Conservation (phyloP, 2,329 filamentous ascomycete genomes). For the Dactylonectria macrodidyma region DNA sequence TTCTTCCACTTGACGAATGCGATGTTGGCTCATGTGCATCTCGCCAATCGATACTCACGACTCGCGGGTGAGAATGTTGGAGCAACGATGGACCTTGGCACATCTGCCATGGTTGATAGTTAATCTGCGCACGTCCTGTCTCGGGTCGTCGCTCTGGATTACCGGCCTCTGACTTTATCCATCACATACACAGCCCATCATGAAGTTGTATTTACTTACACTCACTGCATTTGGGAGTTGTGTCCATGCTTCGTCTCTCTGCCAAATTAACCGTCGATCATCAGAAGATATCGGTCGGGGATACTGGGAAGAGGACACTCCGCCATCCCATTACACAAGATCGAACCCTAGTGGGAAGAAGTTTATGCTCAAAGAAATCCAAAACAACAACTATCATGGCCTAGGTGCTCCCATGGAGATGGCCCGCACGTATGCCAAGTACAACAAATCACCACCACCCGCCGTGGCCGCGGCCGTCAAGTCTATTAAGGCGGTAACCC, state of each 20-base stretch:
- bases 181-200: slow-evolving; percentile 13
- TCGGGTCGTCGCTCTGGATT: no score
- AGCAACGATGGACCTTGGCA: neutral
- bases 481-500: neutral
- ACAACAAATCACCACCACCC: slow-evolving; percentile 50
- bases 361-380: slow-evolving; percentile 52
- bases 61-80: neutral
- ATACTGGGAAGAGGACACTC: slow-evolving; percentile 27
- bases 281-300: slow-evolving; percentile 7
- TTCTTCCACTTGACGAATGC: slow-evolving; percentile 1
- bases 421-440: slow-evolving; percentile 56
- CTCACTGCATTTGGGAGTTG: slow-evolving; percentile 10
- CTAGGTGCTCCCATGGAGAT: slow-evolving; percentile 52
- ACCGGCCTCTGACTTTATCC: neutral
- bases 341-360: slow-evolving; percentile 28
- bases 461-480: slow-evolving; percentile 44
- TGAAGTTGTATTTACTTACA: slow-evolving; percentile 25
- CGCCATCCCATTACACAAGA: slow-evolving; percentile 23
- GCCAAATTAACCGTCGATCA: neutral
- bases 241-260: slow-evolving; percentile 3
- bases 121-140: neutral
- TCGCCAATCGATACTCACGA: neutral
- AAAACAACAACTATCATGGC: slow-evolving; percentile 53
- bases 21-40: neutral
- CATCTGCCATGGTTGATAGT: no score